Percentiles rank a stretch among this genome's conserved stretches.
Conservation (phyloP, 495 filamentous ascomycete species). For the Lasiosphaeriaceae sp. region DNA sequence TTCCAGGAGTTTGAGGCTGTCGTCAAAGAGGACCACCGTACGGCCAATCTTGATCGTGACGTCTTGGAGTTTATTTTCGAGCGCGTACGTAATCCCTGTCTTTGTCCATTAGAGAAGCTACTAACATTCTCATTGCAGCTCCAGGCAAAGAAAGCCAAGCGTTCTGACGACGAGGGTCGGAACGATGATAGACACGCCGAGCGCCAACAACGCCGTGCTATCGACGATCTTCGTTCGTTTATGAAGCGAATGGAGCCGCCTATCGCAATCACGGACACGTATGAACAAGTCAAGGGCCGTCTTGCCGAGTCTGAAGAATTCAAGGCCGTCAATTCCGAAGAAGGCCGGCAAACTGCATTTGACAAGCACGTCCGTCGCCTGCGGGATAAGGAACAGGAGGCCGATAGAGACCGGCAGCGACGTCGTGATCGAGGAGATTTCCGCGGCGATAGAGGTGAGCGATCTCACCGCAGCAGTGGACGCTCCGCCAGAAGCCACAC, state of each 20-base stretch:
- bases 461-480: constrained; percentile 56
- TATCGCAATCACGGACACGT: constrained; percentile 70
- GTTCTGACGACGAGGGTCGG: constrained; percentile 81
- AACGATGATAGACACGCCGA: constrained; percentile 73
- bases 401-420: constrained; percentile 66
- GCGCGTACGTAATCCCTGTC: constrained; percentile 38
- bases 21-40: constrained; percentile 78
- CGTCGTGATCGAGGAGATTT: constrained; percentile 59
- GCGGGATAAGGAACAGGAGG: constrained; percentile 85
- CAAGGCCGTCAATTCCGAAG: constrained; percentile 73
- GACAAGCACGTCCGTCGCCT: constrained; percentile 89
- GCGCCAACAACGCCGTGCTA: constrained; percentile 76
- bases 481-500: constrained; percentile 54
- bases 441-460: constrained; percentile 52
- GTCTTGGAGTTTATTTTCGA: constrained; percentile 76
- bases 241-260: constrained; percentile 93
- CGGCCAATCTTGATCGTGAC: constrained; percentile 75
- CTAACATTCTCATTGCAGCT: constrained; percentile 47
- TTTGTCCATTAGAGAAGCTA: not conserved
- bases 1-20: constrained; percentile 79
- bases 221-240: constrained; percentile 79
- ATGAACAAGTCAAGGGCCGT: constrained; percentile 75
- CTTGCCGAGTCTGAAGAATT: constrained; percentile 81
- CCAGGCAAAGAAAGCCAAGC: constrained; percentile 63
- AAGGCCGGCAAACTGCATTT: constrained; percentile 76